A percentile compares a stretch with the other conserved stretches of the same genome.
These are phyloP conservation scores for Cryphonectria carpinicola DNA, from an alignment of 2,329 filamentous ascomycete genomes.

Conservation along the genomic window DNA sequence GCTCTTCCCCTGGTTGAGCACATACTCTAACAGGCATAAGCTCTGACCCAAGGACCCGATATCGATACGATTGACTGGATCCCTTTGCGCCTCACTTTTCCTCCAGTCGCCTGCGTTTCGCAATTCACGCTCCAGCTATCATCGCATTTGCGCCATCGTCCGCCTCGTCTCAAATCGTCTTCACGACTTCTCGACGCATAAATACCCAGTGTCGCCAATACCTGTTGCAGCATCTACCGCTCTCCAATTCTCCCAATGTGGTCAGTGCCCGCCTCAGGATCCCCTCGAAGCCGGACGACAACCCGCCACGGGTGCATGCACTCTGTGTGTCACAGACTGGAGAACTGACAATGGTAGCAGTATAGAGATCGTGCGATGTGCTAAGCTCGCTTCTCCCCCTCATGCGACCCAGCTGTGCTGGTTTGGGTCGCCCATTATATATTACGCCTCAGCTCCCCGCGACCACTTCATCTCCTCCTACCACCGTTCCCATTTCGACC, in stretches of 20 bases:
- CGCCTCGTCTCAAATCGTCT: constrained; percentile 19
- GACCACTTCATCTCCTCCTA: neutral
- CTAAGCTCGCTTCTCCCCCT: constrained; percentile 34
- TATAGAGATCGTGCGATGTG: constrained; percentile 38
- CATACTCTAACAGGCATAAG: constrained; percentile 6
- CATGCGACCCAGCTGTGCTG: constrained; percentile 43
- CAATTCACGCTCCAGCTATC: neutral
- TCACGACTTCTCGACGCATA: constrained; percentile 12
- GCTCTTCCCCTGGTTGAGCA: neutral
- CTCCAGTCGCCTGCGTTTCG: constrained; percentile 17
- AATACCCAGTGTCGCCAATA: constrained; percentile 25
- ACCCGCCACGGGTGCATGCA: neutral
- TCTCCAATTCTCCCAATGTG: constrained; percentile 20
- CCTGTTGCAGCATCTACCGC: constrained; percentile 4
- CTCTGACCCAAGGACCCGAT: constrained; percentile 21
- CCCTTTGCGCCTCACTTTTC: constrained; percentile 18
- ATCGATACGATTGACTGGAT: constrained; percentile 12
- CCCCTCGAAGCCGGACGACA: neutral
- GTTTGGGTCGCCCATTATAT: constrained; percentile 36
- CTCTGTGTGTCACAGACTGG: neutral
- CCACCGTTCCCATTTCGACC: constrained; percentile 28
- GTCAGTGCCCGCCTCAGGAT: constrained; percentile 28
- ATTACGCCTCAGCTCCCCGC: constrained; percentile 20
- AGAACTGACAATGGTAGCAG: constrained; percentile 26
- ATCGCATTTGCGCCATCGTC: constrained; percentile 23